Base-by-base conservation (phyloP, 805 yeast species). In the Nakazawaea populi region DNA sequence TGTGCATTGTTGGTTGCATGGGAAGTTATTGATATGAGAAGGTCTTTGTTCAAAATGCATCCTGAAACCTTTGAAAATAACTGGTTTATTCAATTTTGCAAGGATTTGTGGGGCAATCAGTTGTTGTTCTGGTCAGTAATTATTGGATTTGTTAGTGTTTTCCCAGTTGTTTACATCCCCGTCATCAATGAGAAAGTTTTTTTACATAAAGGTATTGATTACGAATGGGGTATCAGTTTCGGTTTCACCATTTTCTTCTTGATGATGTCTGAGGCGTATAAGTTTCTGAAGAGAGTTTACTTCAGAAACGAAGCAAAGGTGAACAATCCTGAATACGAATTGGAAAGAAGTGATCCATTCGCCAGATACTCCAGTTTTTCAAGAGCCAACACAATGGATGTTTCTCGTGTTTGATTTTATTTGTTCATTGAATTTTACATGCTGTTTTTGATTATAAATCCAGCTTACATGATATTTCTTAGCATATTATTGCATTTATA, bases 151-250 rank as follows among this genome's bases (percentile, higher is more conserved):
- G 65, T 77, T 11, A 75, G 89, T 2, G 83, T 86, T 4, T 83
- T 89, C 77, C 96, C 96, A 42, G 85, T 87, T 18, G 80, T 88
- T 38, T 88, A 88, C 67, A 89, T 89, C 56, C 96, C 96, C 6
- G 95, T 86, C n/a, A 87, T 89, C 62, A 89, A 89, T 65, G 69
- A 74, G 43, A 76, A 77, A 55, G 96, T 89, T 7, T 89, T 89
- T 64, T 71, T 83, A 58, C 96, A 89, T 65, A 71, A 66, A 32
- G 80, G 83, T 6, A 87, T 88, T 55, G 77, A 83, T 8, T 82
- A 80, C 68, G 96, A 88, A 70, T 89, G 95, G 95, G 92, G 87
- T 12, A 66, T 87, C 54, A 77, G 89, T 1, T 69, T 84, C 55
- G 87, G 80, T 0, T 76, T 82, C 54, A 69, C 85, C 4, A 51